phyloP scores from a whole-genome alignment of 1,284 basidiomycete genomes.

The Blastosporella zonata region DNA sequence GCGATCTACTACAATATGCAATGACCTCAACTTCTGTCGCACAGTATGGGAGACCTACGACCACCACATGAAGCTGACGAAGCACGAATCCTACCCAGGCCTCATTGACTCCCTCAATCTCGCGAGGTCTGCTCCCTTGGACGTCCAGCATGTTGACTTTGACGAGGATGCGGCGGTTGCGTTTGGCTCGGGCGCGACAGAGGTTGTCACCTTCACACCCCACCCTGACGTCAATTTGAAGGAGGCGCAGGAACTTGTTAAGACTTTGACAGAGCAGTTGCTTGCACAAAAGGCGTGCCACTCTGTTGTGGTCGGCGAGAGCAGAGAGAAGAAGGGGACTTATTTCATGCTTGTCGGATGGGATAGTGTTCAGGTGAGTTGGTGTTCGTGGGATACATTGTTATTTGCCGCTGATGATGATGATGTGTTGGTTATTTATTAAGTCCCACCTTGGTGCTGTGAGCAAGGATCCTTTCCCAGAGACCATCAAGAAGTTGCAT shows the following conservation, averaged over 20 bases:
- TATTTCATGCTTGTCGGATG: constrained; percentile 11
- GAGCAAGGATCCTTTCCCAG: constrained; percentile 1
- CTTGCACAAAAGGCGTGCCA: constrained; percentile 2
- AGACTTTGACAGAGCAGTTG: constrained; percentile 1
- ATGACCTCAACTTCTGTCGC: not conserved
- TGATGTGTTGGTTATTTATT: not conserved
- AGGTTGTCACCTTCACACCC: constrained; percentile 5
- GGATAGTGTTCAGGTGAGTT: constrained; percentile 16
- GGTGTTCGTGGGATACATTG: not conserved
- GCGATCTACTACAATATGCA: not conserved
- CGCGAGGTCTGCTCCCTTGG: constrained; percentile 1
- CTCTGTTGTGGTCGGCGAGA: constrained; percentile 7
- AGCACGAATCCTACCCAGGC: constrained; percentile 9
- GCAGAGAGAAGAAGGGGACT: constrained; percentile 13
- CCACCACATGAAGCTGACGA: constrained; percentile 12
- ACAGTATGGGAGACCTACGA: constrained; percentile 17
- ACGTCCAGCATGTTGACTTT: constrained; percentile 17
- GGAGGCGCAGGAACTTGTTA: not conserved
- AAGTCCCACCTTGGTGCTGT: constrained; percentile 13
- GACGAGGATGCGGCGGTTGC: constrained; percentile 14
- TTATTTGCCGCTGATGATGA: not conserved
- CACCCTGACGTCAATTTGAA: not conserved
- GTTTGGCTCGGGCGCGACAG: constrained; percentile 18
- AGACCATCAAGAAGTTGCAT: constrained; percentile 7
- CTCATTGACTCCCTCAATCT: constrained; percentile 1